phyloP scores from a whole-genome alignment of 495 filamentous ascomycete genomes.

The Neurospora sp. region DNA sequence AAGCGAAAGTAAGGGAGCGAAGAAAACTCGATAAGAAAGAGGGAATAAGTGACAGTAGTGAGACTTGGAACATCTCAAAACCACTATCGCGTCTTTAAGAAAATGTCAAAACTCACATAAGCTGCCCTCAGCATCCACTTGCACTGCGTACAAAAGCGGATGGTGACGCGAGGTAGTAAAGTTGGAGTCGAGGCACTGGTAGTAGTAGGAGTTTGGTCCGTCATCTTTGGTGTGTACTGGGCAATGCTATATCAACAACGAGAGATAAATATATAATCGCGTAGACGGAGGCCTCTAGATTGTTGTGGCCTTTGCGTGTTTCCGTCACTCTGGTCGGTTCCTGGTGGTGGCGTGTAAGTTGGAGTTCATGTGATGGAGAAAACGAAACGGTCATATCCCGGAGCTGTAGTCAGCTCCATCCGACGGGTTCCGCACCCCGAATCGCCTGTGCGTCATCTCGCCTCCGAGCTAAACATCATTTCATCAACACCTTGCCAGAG shows the following conservation, averaged over 20 bases:
- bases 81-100: background rate
- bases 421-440: background rate
- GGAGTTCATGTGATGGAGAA: background rate
- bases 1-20: background rate
- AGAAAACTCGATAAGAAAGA: background rate
- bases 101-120: slow-evolving; percentile 48
- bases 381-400: background rate
- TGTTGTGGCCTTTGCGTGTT: background rate
- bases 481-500: background rate
- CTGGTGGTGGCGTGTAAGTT: background rate
- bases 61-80: background rate
- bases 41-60: background rate
- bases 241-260: background rate
- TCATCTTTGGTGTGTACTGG: background rate
- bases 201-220: background rate
- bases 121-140: slow-evolving; percentile 87
- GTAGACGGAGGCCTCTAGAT: background rate
- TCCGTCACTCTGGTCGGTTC: background rate
- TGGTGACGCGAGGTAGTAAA: slow-evolving; percentile 47
- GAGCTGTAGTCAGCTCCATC: background rate
- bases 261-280: background rate
- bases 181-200: slow-evolving; percentile 8
- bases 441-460: background rate
- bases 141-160: slow-evolving; percentile 75
- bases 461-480: background rate